These are phyloP conservation scores for Candida glucosophila DNA, from an alignment of 1,139 yeast genomes.

Conservation along the genomic window DNA sequence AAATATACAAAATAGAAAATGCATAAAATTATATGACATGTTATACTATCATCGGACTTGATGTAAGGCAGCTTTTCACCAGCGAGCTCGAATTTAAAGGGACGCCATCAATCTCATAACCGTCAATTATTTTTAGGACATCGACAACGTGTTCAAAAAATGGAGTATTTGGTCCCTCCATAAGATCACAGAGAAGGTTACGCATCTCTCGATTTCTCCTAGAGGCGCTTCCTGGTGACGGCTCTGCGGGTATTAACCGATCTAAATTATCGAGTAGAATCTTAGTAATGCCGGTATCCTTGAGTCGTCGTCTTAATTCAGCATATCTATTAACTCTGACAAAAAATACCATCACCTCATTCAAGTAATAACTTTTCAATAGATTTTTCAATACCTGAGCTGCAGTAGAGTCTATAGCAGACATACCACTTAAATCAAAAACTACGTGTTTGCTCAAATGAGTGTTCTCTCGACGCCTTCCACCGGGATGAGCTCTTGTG, in stretches of 20 bases:
- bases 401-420: slow-evolving; percentile 80
- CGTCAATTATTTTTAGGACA: slow-evolving; percentile 34
- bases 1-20: too few relatives aligned
- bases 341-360: slow-evolving; percentile 56
- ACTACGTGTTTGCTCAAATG: slow-evolving; percentile 59
- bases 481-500: slow-evolving; percentile 75
- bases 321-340: slow-evolving; percentile 48
- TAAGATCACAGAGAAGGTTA: slow-evolving; percentile 9
- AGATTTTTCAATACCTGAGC: slow-evolving; percentile 65
- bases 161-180: slow-evolving; percentile 21
- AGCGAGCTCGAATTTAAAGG: too few relatives aligned
- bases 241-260: too few relatives aligned
- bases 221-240: too few relatives aligned
- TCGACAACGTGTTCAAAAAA: slow-evolving; percentile 34
- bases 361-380: slow-evolving; percentile 41
- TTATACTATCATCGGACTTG: too few relatives aligned
- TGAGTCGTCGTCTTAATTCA: slow-evolving; percentile 21
- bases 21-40: too few relatives aligned
- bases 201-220: slow-evolving; percentile 1
- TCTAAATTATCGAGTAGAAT: slow-evolving; percentile 19
- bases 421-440: slow-evolving; percentile 82
- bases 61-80: too few relatives aligned
- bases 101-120: slow-evolving; percentile 17
- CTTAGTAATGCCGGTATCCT: slow-evolving; percentile 23
- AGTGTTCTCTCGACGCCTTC: slow-evolving; percentile 45